These are phyloP conservation scores for Alternaria alternata DNA, from an alignment of 2,329 filamentous ascomycete genomes.

Conservation along the genomic window DNA sequence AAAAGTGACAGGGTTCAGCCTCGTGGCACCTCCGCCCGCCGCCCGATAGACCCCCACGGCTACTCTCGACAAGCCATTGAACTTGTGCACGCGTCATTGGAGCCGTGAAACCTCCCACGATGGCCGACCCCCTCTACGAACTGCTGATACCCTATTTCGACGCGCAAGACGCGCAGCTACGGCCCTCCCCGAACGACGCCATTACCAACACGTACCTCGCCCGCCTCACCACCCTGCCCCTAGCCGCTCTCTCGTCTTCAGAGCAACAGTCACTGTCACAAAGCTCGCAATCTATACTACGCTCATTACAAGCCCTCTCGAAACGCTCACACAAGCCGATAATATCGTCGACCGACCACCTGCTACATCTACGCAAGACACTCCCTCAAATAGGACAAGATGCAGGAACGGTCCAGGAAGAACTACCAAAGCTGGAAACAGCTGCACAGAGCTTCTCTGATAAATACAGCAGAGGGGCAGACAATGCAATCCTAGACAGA, in stretches of 20 bases:
- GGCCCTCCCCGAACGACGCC: slow-evolving; percentile 57
- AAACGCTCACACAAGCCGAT: slow-evolving; percentile 88
- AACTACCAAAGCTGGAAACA: slow-evolving; percentile 80
- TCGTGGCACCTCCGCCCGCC: slow-evolving; percentile 10
- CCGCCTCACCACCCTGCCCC: slow-evolving; percentile 77
- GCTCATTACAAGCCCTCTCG: slow-evolving; percentile 85
- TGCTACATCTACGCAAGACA: slow-evolving; percentile 74
- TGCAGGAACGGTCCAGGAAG: slow-evolving; percentile 71
- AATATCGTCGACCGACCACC: slow-evolving; percentile 79
- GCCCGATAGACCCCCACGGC: background rate
- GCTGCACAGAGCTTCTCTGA: slow-evolving; percentile 82
- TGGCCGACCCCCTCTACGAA: slow-evolving; percentile 74
- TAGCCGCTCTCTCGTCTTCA: slow-evolving; percentile 73
- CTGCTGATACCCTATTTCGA: slow-evolving; percentile 71
- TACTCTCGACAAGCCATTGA: background rate
- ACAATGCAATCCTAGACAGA: slow-evolving; percentile 69
- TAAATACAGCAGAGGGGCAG: slow-evolving; percentile 79
- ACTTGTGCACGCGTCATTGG: too few relatives aligned
- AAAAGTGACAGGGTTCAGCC: slow-evolving; percentile 3
- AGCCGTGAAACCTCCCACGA: slow-evolving; percentile 1
- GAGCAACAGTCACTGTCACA: slow-evolving; percentile 85
- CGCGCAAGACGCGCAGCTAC: slow-evolving; percentile 47
- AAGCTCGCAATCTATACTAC: slow-evolving; percentile 77
- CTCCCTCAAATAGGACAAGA: slow-evolving; percentile 75
- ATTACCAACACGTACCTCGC: slow-evolving; percentile 75